These are phyloP conservation scores for Sugiyamaella marilandica DNA, from an alignment of 805 yeast species.

Conservation along the genomic window DNA sequence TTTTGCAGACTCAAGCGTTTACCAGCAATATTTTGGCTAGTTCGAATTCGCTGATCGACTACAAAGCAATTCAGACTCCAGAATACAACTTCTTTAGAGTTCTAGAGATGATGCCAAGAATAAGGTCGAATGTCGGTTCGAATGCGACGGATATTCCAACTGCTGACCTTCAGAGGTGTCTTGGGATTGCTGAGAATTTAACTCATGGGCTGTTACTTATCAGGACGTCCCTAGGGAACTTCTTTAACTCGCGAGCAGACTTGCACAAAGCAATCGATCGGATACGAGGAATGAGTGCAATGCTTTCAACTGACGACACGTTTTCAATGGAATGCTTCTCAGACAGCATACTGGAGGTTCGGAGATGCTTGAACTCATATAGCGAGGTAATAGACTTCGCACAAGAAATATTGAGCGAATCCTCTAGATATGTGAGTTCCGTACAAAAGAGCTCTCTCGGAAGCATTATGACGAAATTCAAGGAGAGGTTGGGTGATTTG, in stretches of 20 bases:
- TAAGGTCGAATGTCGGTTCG: constrained; percentile 58
- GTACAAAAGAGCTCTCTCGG: not conserved
- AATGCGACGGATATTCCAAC: constrained; percentile 72
- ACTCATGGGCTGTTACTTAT: constrained; percentile 48
- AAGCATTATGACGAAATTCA: not conserved
- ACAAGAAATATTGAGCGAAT: not conserved
- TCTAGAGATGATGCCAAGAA: constrained; percentile 74
- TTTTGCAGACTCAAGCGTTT: constrained; percentile 56
- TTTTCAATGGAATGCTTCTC: not conserved
- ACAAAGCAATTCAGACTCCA: constrained; percentile 26
- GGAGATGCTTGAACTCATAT: not conserved
- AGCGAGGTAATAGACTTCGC: not conserved
- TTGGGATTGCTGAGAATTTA: constrained; percentile 71
- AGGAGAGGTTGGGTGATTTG: not conserved
- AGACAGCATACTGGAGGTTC: not conserved
- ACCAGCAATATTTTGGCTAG: constrained; percentile 59
- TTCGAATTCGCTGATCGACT: constrained; percentile 40
- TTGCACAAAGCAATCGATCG: not conserved
- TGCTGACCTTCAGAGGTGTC: constrained; percentile 66
- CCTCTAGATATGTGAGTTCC: not conserved
- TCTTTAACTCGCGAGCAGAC: not conserved
- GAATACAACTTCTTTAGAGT: constrained; percentile 53
- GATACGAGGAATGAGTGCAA: not conserved
- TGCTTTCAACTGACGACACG: not conserved
- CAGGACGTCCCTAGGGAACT: constrained; percentile 14